These are phyloP conservation scores for Paulownia fortunei DNA, from an alignment of 257 asterid species.

Conservation along the genomic window DNA sequence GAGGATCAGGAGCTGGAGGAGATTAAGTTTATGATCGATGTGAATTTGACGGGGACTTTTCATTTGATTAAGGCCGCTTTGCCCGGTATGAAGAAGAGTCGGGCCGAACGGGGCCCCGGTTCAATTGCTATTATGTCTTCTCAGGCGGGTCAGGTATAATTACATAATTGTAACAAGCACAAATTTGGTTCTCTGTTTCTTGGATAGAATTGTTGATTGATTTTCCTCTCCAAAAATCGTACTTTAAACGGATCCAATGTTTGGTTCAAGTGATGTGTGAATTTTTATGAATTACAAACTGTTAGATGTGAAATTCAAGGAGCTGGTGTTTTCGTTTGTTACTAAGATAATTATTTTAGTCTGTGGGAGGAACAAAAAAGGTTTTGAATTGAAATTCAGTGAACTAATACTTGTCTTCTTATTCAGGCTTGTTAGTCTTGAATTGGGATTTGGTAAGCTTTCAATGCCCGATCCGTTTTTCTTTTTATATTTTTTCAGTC, in stretches of 20 bases:
- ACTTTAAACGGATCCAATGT: conserved; percentile 2
- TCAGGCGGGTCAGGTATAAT: conserved; percentile 93
- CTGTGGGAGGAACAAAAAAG: neutral
- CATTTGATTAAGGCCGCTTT: conserved; percentile 90
- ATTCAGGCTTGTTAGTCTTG: neutral
- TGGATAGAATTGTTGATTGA: neutral
- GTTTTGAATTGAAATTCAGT: neutral
- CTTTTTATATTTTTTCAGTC: neutral
- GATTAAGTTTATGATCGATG: conserved; percentile 85
- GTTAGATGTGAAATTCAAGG: neutral
- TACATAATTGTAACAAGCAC: neutral
- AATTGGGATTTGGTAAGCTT: neutral
- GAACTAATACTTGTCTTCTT: neutral
- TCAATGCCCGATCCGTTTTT: neutral
- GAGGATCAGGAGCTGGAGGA: conserved; percentile 77
- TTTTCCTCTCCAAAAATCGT: neutral
- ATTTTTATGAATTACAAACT: neutral
- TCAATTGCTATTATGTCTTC: conserved; percentile 93
- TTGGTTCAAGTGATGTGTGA: neutral
- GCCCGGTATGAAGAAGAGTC: conserved; percentile 84
- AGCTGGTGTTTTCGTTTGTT: neutral
- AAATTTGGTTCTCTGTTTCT: neutral
- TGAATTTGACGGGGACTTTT: conserved; percentile 80
- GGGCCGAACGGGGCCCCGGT: conserved; percentile 70
- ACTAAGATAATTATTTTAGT: neutral